Percentiles rank a stretch among this genome's conserved stretches.
Conservation (phyloP, 805 yeast species). For the Ogataea methanolica region DNA sequence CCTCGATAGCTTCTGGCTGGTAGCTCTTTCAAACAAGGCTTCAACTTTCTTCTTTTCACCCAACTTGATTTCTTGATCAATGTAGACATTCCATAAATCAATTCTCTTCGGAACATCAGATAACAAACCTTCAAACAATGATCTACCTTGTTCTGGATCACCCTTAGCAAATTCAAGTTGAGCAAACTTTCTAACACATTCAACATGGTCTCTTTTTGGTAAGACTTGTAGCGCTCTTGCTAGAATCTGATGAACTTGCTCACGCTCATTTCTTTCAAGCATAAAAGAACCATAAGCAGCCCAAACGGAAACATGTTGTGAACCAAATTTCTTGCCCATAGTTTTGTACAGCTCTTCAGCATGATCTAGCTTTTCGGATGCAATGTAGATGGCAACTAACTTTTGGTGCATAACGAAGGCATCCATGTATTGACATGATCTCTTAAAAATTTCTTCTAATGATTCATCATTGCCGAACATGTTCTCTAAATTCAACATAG, state of each 20-base stretch:
- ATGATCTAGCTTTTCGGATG: slow-evolving; percentile 65
- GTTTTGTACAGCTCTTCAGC: slow-evolving; percentile 66
- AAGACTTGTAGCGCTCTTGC: slow-evolving; percentile 68
- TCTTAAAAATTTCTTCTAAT: slow-evolving; percentile 73
- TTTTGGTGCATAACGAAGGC: slow-evolving; percentile 75
- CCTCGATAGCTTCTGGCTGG: slow-evolving; percentile 60
- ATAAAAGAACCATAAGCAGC: slow-evolving; percentile 73
- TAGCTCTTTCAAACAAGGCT: slow-evolving; percentile 77
- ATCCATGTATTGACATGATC: slow-evolving; percentile 90
- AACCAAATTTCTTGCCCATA: slow-evolving; percentile 77
- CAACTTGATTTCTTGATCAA: slow-evolving; percentile 84
- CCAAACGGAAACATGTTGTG: slow-evolving; percentile 68
- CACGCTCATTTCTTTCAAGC: slow-evolving; percentile 51
- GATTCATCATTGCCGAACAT: slow-evolving; percentile 86
- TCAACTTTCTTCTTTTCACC: slow-evolving; percentile 65
- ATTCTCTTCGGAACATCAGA: slow-evolving; percentile 88
- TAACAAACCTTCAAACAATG: slow-evolving; percentile 86
- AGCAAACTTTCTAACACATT: slow-evolving; percentile 82
- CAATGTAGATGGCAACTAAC: slow-evolving; percentile 66
- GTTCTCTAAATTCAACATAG: slow-evolving; percentile 87
- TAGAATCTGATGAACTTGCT: slow-evolving; percentile 67
- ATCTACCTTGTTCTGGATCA: slow-evolving; percentile 90
- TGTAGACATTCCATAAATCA: slow-evolving; percentile 92
- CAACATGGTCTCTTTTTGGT: slow-evolving; percentile 71
- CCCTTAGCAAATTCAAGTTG: slow-evolving; percentile 84